Conservation (phyloP, 148 eudicot genomes). For the Dianthus caryophyllus region DNA sequence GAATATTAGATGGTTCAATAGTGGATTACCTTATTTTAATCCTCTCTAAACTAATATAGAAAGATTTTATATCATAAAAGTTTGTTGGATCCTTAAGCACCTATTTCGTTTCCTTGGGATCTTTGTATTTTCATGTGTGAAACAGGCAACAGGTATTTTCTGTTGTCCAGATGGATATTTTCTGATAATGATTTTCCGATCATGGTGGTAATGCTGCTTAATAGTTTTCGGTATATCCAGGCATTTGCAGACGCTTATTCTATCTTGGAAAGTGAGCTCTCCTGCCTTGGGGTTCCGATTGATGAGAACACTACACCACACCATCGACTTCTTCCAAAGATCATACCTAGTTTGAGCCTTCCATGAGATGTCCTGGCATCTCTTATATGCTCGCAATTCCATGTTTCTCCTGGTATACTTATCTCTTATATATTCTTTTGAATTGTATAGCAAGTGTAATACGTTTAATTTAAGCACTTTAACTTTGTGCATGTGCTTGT, state of each 20-base stretch:
- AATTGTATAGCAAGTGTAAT: not conserved
- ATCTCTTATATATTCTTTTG: not conserved
- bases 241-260: slow-evolving; percentile 98
- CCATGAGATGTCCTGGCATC: slow-evolving; percentile 27
- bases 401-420: slow-evolving; percentile 14
- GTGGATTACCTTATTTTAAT: not conserved
- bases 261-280: slow-evolving; percentile 54
- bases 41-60: not conserved
- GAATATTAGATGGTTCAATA: not conserved
- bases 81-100: not conserved
- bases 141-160: not conserved
- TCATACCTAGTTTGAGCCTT: slow-evolving; percentile 73
- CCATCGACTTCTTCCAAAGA: slow-evolving; percentile 60
- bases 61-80: not conserved
- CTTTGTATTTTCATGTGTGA: not conserved
- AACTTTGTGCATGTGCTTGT: not conserved
- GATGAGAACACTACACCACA: slow-evolving; percentile 37
- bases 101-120: not conserved
- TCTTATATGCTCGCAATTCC: not conserved
- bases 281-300: slow-evolving; percentile 36
- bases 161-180: not conserved
- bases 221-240: slow-evolving; percentile 30
- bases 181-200: not conserved
- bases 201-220: not conserved
- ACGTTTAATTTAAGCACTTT: not conserved